These are phyloP conservation scores for Candida parachauliodes DNA, from an alignment of 805 yeast genomes.

Conservation along the genomic window DNA sequence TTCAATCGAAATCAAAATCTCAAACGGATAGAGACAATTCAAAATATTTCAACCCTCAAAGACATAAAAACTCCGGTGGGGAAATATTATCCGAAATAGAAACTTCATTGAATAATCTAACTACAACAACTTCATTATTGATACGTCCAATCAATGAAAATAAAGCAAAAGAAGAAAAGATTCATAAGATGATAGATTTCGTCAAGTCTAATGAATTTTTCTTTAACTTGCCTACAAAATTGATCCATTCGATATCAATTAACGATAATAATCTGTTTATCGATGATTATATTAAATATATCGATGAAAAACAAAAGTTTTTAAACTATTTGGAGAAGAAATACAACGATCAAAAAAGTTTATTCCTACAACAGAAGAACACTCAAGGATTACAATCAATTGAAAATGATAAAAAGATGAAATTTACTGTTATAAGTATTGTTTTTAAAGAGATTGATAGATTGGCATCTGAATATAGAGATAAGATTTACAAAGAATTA, in stretches of 20 bases:
- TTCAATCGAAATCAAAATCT: constrained; percentile 29
- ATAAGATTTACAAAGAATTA: constrained; percentile 32
- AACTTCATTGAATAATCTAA: constrained; percentile 35
- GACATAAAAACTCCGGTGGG: constrained; percentile 8
- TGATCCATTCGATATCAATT: constrained; percentile 23
- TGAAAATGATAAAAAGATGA: constrained; percentile 21
- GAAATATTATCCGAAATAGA: constrained; percentile 32
- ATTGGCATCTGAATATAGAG: constrained; percentile 32
- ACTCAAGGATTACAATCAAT: constrained; percentile 13
- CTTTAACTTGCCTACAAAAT: constrained; percentile 34
- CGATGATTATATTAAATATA: constrained; percentile 29
- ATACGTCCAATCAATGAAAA: constrained; percentile 41
- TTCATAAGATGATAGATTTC: constrained; percentile 33
- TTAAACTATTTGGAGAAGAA: constrained; percentile 4
- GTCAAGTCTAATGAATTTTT: constrained; percentile 27
- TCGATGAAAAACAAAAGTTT: constrained; percentile 22
- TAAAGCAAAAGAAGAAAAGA: constrained; percentile 30
- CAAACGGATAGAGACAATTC: constrained; percentile 33
- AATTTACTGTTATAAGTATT: constrained; percentile 26
- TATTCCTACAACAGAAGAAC: constrained; percentile 10
- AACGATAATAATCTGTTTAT: constrained; percentile 35
- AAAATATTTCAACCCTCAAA: constrained; percentile 35
- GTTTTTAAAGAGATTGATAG: constrained; percentile 31
- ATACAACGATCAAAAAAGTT: constrained; percentile 7
- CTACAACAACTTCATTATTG: constrained; percentile 33